These are phyloP conservation scores for Gelatoporia subvermispora DNA, from an alignment of 768 basidiomycete genomes.

Conservation along the genomic window DNA sequence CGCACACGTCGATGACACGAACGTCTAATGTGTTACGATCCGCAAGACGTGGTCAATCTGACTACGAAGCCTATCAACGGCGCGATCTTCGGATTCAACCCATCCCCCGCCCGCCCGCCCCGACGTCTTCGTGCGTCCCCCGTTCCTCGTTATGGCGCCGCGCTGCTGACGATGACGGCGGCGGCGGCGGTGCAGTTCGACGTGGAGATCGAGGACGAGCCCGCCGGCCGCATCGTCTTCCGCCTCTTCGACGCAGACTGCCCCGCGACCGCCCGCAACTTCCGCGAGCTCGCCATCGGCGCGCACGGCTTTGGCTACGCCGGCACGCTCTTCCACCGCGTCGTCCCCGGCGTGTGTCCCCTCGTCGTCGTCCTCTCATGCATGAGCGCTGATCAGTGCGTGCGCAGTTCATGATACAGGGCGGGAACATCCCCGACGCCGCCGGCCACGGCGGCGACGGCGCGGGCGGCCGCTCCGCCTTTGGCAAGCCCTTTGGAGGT, in stretches of 20 bases:
- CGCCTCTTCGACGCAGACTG: slow-evolving; percentile 78
- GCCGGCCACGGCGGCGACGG: slow-evolving; percentile 17
- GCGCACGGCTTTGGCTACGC: slow-evolving; percentile 70
- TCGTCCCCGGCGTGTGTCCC: slow-evolving; percentile 35
- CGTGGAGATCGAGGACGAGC: slow-evolving; percentile 51
- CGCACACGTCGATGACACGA: too few species aligned
- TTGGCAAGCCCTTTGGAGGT: slow-evolving; percentile 31
- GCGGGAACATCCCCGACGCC: slow-evolving; percentile 32
- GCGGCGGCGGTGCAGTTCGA: slow-evolving; percentile 44
- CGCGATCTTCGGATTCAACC: too few species aligned
- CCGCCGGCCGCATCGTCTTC: slow-evolving; percentile 73
- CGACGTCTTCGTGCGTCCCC: slow-evolving; percentile 24
- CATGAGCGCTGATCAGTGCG: too few species aligned
- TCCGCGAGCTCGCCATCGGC: slow-evolving; percentile 72
- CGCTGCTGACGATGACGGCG: neutral
- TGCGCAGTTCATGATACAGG: slow-evolving; percentile 36
- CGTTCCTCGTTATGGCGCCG: too few species aligned
- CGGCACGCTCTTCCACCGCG: slow-evolving; percentile 60
- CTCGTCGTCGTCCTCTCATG: neutral
- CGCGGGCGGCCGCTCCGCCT: slow-evolving; percentile 35
- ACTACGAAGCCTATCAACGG: too few species aligned
- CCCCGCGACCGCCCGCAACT: slow-evolving; percentile 78
- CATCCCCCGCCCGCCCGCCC: slow-evolving; percentile 7
- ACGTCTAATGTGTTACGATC: too few species aligned
- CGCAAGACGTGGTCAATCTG: too few species aligned